Conservation (phyloP, 352 stramenopile genomes). For the Phytophthora fragariae region DNA sequence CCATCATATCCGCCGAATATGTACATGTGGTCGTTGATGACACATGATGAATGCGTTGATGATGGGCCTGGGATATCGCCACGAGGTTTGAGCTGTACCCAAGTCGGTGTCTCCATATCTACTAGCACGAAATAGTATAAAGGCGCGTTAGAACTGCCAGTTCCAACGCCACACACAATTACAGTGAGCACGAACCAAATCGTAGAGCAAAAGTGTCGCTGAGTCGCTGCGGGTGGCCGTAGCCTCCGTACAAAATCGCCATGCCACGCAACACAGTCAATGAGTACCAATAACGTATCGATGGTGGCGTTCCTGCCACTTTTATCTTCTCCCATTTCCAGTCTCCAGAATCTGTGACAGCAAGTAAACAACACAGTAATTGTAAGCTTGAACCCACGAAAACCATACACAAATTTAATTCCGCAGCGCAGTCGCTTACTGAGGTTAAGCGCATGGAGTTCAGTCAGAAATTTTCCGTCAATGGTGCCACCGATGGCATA, state of each 20-base stretch:
- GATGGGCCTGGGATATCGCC: slow-evolving; percentile 54
- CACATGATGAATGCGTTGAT: slow-evolving; percentile 65
- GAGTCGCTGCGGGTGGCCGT: slow-evolving; percentile 58
- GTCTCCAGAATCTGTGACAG: slow-evolving; percentile 39
- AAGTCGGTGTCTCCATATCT: slow-evolving; percentile 56
- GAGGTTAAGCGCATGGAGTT: slow-evolving; percentile 59
- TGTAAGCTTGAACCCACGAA: neutral
- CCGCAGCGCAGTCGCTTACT: slow-evolving; percentile 40
- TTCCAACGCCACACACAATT: neutral
- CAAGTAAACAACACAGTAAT: slow-evolving; percentile 1
- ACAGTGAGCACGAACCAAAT: slow-evolving; percentile 45
- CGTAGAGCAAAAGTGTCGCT: slow-evolving; percentile 64
- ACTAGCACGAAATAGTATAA: neutral
- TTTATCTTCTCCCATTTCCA: slow-evolving; percentile 65
- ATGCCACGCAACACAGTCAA: slow-evolving; percentile 50
- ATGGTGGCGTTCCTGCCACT: slow-evolving; percentile 51
- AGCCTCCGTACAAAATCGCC: slow-evolving; percentile 62
- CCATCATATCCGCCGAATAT: slow-evolving; percentile 73
- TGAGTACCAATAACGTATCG: slow-evolving; percentile 75
- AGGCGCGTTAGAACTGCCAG: slow-evolving; percentile 1
- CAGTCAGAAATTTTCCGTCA: slow-evolving; percentile 67
- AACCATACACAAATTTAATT: neutral
- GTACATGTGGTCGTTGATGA: slow-evolving; percentile 60
- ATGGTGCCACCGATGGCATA: slow-evolving; percentile 67
- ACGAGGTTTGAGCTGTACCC: slow-evolving; percentile 49